Evolutionary conservation across 1,284 basidiomycete species (phyloP), one percentile per base, ranked within the genome.

Genomic region (Ceratobasidium sp.): DNA sequence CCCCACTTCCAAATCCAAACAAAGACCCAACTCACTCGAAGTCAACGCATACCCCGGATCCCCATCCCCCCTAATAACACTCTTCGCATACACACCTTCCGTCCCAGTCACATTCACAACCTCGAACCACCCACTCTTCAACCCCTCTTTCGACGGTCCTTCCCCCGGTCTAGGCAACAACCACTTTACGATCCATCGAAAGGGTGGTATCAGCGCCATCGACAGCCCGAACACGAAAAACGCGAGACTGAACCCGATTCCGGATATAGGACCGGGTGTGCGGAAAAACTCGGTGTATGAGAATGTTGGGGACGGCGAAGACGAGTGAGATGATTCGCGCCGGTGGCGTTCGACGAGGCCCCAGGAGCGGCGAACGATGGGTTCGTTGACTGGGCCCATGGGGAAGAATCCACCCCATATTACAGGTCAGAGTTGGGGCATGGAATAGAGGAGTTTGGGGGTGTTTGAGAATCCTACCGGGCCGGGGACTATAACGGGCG

Each of bases 11-110:
- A 24, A 9, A n/a, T 49, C 41, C 31, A 49, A 29, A 19, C 22
- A 16, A 31, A 56, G 29, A 31, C 22, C 2, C 0, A 1, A 79
- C 82, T 76, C 78, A 91, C 90, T 82, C 5, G 90, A 84, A 0
- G 92, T 90, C 46, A 90, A 82, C 14, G 86, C 81, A 81, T 95
- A 95, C 1, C 94, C 93, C 3, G 93, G 92, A 79, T 95, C 93
- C n/a, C 92, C 92, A 54, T 88, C 84, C 0, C 88, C 90, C 64
- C 81, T 84, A 66, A 90, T 82, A 43, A 87, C 85, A 0, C 86
- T 89, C 77, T 90, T 89, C 34, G 91, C 87, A 63, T 86, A 83
- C n/a, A 87, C 82, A 22, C 85, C 83, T 4, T 85, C 84, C 1
- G 82, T 80, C 3, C 83, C 79, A 7, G 85, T 81, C 19, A 91